phyloP scores from a whole-genome alignment of 1,284 basidiomycete genomes.

The Cutaneotrichosporon dermatis region DNA sequence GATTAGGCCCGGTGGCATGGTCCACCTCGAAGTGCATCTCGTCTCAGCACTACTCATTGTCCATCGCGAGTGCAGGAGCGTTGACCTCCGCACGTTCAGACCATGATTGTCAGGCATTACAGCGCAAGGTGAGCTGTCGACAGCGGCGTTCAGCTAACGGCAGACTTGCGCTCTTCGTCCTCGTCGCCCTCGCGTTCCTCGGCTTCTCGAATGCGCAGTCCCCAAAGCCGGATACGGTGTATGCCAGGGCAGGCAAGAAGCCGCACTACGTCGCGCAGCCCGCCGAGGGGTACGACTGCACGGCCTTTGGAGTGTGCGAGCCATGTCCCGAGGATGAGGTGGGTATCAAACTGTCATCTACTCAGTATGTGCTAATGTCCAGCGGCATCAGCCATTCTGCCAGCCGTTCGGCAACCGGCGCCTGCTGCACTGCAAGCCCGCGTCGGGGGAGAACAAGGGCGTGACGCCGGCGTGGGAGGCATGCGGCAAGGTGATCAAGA shows the following conservation, averaged over 20 bases:
- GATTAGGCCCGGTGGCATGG: constrained; percentile 9
- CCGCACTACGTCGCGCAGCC: constrained; percentile 34
- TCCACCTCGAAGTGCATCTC: background rate
- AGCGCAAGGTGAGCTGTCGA: constrained; percentile 7
- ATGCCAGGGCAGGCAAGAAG: constrained; percentile 1
- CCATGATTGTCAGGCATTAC: constrained; percentile 7
- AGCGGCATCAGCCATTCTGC: constrained; percentile 82
- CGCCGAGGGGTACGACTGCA: constrained; percentile 54
- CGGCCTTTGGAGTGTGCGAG: constrained; percentile 73
- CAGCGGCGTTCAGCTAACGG: background rate
- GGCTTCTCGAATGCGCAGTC: background rate
- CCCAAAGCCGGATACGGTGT: background rate
- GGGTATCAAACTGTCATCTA: constrained; percentile 39
- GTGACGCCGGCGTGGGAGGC: constrained; percentile 82
- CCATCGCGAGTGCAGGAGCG: too few relatives aligned
- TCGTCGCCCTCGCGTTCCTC: constrained; percentile 18
- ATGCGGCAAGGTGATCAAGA: constrained; percentile 72
- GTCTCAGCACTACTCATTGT: background rate
- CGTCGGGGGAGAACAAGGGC: constrained; percentile 15
- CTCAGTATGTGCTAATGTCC: constrained; percentile 5
- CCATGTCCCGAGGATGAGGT: constrained; percentile 76
- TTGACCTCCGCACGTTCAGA: background rate
- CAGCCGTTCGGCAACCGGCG: constrained; percentile 84
- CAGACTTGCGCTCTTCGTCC: constrained; percentile 16
- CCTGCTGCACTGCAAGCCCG: constrained; percentile 69